Percentiles rank a stretch among this genome's conserved stretches.
Conservation (phyloP, 371 early-diverging fungal genomes). For the Lichtheimia ramosa region DNA sequence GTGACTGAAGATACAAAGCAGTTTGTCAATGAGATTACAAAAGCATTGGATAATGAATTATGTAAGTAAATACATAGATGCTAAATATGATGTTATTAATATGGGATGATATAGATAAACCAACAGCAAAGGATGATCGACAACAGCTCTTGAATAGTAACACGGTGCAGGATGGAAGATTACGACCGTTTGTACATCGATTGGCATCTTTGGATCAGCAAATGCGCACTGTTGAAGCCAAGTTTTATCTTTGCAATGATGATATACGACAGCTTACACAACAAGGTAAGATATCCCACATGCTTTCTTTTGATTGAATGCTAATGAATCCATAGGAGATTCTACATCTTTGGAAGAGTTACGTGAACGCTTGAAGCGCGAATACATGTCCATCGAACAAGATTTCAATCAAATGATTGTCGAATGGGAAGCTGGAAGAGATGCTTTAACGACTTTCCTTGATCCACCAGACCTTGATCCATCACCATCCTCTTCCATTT, state of each 20-base stretch:
- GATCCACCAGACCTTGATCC: slow-evolving; percentile 22
- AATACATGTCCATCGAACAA: slow-evolving; percentile 40
- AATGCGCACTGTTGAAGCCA: slow-evolving; percentile 47
- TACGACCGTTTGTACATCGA: slow-evolving; percentile 42
- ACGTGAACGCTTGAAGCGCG: slow-evolving; percentile 24
- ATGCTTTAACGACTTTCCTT: slow-evolving; percentile 27
- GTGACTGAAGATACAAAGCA: slow-evolving; percentile 26
- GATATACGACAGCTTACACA: slow-evolving; percentile 38
- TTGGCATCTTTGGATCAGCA: slow-evolving; percentile 47
- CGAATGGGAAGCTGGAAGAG: slow-evolving; percentile 49
- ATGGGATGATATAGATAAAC: slow-evolving; percentile 29
- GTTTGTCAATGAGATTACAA: slow-evolving; percentile 27
- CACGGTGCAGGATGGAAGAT: slow-evolving; percentile 18
- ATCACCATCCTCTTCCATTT: slow-evolving; percentile 15
- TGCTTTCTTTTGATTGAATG: no score
- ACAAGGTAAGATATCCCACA: slow-evolving; percentile 15
- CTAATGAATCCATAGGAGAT: neutral
- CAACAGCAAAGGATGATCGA: slow-evolving; percentile 9
- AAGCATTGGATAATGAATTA: slow-evolving; percentile 36
- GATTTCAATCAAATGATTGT: slow-evolving; percentile 33
- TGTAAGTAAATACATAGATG: slow-evolving; percentile 22
- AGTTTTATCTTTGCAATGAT: slow-evolving; percentile 48
- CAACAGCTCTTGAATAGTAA: neutral
- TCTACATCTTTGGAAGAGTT: slow-evolving; percentile 1
- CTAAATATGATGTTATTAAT: neutral